Evolutionary conservation across 148 eudicot genomes (phyloP), one percentile per base, ranked within the genome.

Genomic region (Amaranthus hypochondriacus): DNA sequence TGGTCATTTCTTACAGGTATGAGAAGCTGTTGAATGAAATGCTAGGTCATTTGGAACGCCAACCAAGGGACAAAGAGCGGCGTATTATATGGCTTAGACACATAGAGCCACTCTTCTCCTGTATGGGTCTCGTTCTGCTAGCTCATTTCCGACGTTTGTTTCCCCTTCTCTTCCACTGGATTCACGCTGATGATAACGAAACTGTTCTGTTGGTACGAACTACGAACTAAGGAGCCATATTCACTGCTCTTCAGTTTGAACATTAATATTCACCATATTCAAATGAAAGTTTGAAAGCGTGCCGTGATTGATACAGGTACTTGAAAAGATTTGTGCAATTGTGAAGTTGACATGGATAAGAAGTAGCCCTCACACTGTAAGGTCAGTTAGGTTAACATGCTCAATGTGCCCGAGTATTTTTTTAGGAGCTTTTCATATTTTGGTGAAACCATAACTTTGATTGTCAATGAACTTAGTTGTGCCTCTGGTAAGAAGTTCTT

Each of bases 171-270:
- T 90, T 96, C 81, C 80, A 83, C 78, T 96, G 99, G 99, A 85
- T 96, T 87, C 99, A 92, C 83, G 89, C 88, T 65, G 99, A 90
- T 83, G 99, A 96, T 80, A 96, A 96, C 71, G 90, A 85, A 80
- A 89, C 94, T 56, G 87, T 90, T 81, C 48, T 90, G 67, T 80
- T 96, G 96, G 99, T 96, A 83, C 78, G 79, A 15, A 5, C 50
- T 96, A 83, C 78, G 79, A 15, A 5, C 50, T 14, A 5, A 43
- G 56, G 51, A 59, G 9, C 51, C 1, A 54, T 66, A 68, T 67
- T 28, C 28, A 51, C 14, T 61, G 12, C 58, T 47, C 47, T 56
- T 48, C 15, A 70, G 54, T 63, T 21, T 59, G 10, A 48, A 50
- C 70, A 73, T 66, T 44, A 52, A 5, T 79, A 15, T 53, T 73